These are phyloP conservation scores for Sordariomycetes sp. DNA, from an alignment of 2,329 filamentous ascomycete species.

Conservation along the genomic window DNA sequence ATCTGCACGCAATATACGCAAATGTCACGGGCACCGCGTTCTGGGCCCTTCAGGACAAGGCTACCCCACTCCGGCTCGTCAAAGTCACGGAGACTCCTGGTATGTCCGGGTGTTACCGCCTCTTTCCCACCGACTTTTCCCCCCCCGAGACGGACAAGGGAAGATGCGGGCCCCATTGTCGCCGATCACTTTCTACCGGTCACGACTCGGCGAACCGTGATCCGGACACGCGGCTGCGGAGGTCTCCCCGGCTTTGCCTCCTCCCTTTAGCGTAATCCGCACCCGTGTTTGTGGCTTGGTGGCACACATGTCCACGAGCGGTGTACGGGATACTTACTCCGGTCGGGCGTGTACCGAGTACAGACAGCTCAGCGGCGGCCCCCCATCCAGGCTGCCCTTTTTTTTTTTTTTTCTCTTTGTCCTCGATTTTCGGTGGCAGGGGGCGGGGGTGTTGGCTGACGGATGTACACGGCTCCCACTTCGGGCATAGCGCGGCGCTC, in stretches of 20 bases:
- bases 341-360: background rate
- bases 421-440: background rate
- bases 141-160: too few relatives aligned
- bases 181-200: too few relatives aligned
- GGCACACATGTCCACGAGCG: too few relatives aligned
- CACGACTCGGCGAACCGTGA: too few relatives aligned
- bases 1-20: background rate
- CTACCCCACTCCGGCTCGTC: background rate
- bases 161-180: too few relatives aligned
- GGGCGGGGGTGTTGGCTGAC: background rate
- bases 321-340: too few relatives aligned
- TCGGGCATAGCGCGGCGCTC: constrained; percentile 1
- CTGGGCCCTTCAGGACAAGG: background rate
- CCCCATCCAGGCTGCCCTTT: background rate
- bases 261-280: too few relatives aligned
- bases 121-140: background rate
- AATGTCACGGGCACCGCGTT: background rate
- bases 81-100: background rate
- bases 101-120: background rate
- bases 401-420: too few relatives aligned
- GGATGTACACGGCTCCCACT: background rate
- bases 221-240: too few relatives aligned
- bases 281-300: too few relatives aligned
- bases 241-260: too few relatives aligned
- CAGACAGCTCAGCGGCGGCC: background rate